phyloP scores from a whole-genome alignment of 805 yeast genomes.

The Zygosaccharomyces bisporus region DNA sequence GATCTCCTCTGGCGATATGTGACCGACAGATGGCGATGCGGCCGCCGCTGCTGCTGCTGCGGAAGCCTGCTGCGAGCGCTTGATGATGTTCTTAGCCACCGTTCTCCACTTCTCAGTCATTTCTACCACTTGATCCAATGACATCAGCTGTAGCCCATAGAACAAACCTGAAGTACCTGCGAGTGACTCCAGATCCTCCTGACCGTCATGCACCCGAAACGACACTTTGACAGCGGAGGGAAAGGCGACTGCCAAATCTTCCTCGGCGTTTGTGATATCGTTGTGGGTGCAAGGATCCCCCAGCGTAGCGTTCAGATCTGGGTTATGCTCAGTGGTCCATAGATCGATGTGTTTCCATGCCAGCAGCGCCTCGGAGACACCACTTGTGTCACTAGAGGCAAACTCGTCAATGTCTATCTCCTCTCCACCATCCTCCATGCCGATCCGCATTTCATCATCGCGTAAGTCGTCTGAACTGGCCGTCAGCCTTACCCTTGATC shows the following conservation, averaged over 20 bases:
- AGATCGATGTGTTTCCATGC: conserved; percentile 88
- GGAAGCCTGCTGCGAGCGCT: conserved; percentile 20
- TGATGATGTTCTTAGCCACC: conserved; percentile 48
- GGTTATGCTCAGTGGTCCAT: conserved; percentile 75
- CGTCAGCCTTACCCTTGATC: conserved; percentile 20
- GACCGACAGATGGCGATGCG: conserved; percentile 26
- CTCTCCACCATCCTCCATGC: conserved; percentile 30
- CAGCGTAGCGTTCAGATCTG: conserved; percentile 76
- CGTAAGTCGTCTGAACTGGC: conserved; percentile 14
- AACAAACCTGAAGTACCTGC: conserved; percentile 67
- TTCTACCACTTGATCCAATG: conserved; percentile 72
- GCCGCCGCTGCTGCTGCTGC: conserved; percentile 15
- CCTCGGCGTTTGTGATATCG: conserved; percentile 80
- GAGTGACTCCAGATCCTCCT: conserved; percentile 69
- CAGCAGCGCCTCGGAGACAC: conserved; percentile 67
- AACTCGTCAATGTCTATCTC: conserved; percentile 41
- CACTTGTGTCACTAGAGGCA: conserved; percentile 40
- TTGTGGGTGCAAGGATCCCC: conserved; percentile 74
- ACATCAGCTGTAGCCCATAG: conserved; percentile 76
- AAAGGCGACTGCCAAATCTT: conserved; percentile 66
- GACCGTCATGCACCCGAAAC: conserved; percentile 84
- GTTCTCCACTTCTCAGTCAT: conserved; percentile 85
- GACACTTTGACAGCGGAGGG: conserved; percentile 84
- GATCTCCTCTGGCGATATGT: conserved; percentile 22
- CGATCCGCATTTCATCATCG: conserved; percentile 21